Percentiles rank a stretch among this genome's conserved stretches.
Evolutionary conservation across 495 filamentous ascomycete genomes (phyloP).

Genomic region (Daldinia childiae): DNA sequence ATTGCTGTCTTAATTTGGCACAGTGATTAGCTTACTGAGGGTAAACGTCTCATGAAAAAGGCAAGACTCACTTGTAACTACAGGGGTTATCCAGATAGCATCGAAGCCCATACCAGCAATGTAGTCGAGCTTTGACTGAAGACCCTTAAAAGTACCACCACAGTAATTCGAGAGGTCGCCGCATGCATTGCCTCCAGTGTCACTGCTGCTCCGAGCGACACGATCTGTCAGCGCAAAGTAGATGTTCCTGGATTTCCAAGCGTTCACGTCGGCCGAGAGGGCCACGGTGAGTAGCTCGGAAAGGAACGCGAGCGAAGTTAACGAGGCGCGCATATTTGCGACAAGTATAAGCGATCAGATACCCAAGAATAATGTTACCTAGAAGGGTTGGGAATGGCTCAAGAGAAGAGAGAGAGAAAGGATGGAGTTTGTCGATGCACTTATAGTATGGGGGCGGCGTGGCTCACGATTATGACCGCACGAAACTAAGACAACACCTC

Average conservation of each 20-base stretch:
- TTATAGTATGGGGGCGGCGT: not conserved
- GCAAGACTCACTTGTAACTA: constrained; percentile 59
- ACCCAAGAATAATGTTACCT: not conserved
- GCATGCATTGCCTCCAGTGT: constrained; percentile 41
- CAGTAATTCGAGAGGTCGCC: constrained; percentile 71
- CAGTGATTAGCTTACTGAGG: constrained; percentile 3
- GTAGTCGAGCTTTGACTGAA: constrained; percentile 74
- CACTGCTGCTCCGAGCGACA: constrained; percentile 65
- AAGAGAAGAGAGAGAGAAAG: not conserved
- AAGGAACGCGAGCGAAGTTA: constrained; percentile 27
- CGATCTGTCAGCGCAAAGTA: constrained; percentile 82
- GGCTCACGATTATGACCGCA: constrained; percentile 7
- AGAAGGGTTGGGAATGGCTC: not conserved
- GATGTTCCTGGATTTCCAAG: constrained; percentile 61
- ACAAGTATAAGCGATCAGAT: not conserved
- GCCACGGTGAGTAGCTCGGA: constrained; percentile 34
- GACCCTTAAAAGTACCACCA: constrained; percentile 77
- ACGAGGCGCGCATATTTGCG: constrained; percentile 32
- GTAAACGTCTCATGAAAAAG: not conserved
- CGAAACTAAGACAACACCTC: not conserved
- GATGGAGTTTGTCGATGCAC: not conserved
- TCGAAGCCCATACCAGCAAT: constrained; percentile 84
- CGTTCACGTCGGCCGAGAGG: constrained; percentile 44
- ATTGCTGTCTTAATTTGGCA: constrained; percentile 38
- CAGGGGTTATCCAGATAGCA: constrained; percentile 84